Evolutionary conservation across 345 rosid genomes (phyloP).

Genomic region (Psidium guajava): DNA sequence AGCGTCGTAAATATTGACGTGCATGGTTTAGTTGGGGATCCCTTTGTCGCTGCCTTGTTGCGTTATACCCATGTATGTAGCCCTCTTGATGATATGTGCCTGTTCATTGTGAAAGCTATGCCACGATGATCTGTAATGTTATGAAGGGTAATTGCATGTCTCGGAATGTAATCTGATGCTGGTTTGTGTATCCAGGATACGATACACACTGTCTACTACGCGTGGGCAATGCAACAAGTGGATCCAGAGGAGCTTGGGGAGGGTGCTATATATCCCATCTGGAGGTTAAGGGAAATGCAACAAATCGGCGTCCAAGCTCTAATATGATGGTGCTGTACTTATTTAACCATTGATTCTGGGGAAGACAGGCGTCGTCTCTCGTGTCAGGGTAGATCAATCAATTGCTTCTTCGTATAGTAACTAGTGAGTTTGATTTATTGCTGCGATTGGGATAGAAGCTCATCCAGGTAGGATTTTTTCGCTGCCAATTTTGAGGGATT

Average conservation of each 20-base stretch:
- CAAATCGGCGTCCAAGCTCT: conserved; percentile 69
- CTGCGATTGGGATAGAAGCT: background rate
- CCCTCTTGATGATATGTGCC: background rate
- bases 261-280: conserved; percentile 72
- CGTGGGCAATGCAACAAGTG: conserved; percentile 96
- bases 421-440: background rate
- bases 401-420: background rate
- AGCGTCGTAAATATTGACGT: background rate
- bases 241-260: conserved; percentile 81
- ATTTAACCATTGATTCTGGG: background rate
- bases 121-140: background rate
- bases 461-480: background rate
- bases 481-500: background rate
- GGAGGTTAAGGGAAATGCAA: conserved; percentile 79
- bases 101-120: background rate
- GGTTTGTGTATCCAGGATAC: conserved; percentile 42
- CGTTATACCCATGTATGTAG: background rate
- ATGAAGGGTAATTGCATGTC: background rate
- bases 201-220: conserved; percentile 64
- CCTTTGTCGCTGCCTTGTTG: background rate
- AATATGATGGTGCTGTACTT: conserved; percentile 19
- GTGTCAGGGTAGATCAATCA: background rate
- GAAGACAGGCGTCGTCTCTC: background rate
- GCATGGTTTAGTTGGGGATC: background rate
- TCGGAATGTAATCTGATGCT: background rate